phyloP scores from a whole-genome alignment of 768 basidiomycete species.

The Serpula lacrymans region DNA sequence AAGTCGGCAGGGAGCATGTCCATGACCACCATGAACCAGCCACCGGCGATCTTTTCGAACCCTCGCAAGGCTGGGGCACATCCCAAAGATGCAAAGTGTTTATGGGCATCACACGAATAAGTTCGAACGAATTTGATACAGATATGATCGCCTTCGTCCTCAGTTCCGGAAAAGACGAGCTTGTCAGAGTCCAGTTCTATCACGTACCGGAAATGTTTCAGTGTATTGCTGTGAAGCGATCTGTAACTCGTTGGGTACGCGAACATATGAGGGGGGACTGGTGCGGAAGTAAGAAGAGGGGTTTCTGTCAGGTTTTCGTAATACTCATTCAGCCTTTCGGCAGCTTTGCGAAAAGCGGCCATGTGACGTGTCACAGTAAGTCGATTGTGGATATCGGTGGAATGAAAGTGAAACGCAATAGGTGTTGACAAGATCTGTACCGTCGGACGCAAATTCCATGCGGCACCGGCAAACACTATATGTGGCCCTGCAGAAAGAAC shows the following conservation, averaged over 20 bases:
- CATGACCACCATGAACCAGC: constrained; percentile 29
- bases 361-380: constrained; percentile 15
- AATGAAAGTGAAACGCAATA: constrained; percentile 21
- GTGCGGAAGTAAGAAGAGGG: constrained; percentile 9
- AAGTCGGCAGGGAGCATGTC: constrained; percentile 8
- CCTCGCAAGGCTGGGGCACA: constrained; percentile 19
- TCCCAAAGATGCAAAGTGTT: constrained; percentile 11
- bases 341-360: constrained; percentile 22
- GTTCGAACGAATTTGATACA: constrained; percentile 12
- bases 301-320: constrained; percentile 13
- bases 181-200: no score
- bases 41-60: constrained; percentile 20
- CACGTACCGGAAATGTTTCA: no score
- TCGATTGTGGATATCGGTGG: constrained; percentile 11
- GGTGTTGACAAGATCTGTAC: constrained; percentile 22
- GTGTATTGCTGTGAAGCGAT: no score
- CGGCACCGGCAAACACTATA: constrained; percentile 24
- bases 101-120: constrained; percentile 16
- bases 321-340: constrained; percentile 17
- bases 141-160: not conserved
- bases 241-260: constrained; percentile 9
- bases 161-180: constrained; percentile 8
- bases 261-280: not conserved
- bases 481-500: constrained; percentile 16
- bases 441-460: constrained; percentile 17